Conservation (phyloP, 2,329 filamentous ascomycete genomes). For the Calonectria leucothoes region DNA sequence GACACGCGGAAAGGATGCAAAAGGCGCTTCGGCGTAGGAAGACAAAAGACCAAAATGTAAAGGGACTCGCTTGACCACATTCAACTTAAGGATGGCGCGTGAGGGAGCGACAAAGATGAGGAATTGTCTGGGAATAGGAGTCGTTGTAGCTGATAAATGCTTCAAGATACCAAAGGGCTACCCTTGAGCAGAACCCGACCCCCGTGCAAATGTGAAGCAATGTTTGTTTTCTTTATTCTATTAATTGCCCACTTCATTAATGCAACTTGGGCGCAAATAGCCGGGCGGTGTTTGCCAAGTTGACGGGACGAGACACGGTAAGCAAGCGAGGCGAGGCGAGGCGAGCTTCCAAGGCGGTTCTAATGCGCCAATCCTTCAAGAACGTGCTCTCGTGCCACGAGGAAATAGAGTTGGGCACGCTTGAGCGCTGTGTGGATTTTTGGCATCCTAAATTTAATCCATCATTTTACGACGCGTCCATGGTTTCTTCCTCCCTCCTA, state of each 20-base stretch:
- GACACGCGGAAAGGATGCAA: background rate
- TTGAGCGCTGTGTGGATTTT: background rate
- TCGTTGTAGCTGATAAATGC: constrained; percentile 1
- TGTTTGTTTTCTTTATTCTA: background rate
- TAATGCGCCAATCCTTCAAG: background rate
- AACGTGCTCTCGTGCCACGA: background rate
- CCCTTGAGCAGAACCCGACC: too few species aligned
- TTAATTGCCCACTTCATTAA: background rate
- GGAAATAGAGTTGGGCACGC: background rate
- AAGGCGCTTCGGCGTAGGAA: background rate
- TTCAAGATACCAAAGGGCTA: background rate
- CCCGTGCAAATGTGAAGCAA: background rate
- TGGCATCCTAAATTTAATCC: background rate
- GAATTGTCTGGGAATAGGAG: background rate
- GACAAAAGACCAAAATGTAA: background rate
- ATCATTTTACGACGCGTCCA: background rate
- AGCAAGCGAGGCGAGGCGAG: background rate
- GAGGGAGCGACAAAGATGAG: background rate
- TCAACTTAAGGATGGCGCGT: background rate
- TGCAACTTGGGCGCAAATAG: background rate
- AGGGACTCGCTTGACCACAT: background rate
- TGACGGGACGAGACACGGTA: background rate
- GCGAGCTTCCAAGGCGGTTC: background rate
- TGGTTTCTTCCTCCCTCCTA: background rate
- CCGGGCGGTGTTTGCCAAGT: background rate